Evolutionary conservation across 2,329 filamentous ascomycete genomes (phyloP), one percentile per base, ranked within the genome.

Genomic region (Paraphaeosphaeria minitans): DNA sequence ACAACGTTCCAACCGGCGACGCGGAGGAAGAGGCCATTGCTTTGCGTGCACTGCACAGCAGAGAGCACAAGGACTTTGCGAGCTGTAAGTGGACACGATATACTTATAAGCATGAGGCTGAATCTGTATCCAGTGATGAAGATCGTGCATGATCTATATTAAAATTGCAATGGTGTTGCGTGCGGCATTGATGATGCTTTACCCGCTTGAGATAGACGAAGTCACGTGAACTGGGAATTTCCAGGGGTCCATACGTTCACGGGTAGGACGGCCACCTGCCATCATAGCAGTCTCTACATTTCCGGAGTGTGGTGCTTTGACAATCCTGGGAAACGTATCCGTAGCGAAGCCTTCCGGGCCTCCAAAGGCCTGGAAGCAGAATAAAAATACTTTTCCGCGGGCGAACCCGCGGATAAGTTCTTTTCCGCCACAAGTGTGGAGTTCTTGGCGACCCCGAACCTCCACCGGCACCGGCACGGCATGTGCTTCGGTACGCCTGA

Each of bases 21-120:
- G 70, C 71, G 4, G 74, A 76, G 58, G 71, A 74, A 59, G 68
- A 76, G 47, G 74, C 72, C 12, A 76, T 76, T 43, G 74, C 73
- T 13, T 62, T 59, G 41, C 70, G 73, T 22, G 74, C 74, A 33
- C 63, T 76, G 21, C 71, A 72, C 37, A 74, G 72, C 58, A 75
- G 74, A 55, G 72, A 75, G 4, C 74, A 76, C 61, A 73, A 75
- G 48, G 74, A 76, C 43, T 76, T 75, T 56, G 66, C 62, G 5
- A 74, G 66, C 51, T 55, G 74, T 76, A 65, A 67, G 73, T 46
- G 12, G 14, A 19, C 19, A 14, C n/a, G 12, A n/a, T 0, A 33
- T n/a, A 5, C 27, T 33, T 29, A 35, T 2, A 5, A 6, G 16
- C 19, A 16, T 64, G 70, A 39, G 69, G 54, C 29, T 33, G 14